A percentile compares a stretch with the other conserved stretches of the same genome.
Conservation (phyloP, 441 rosid species). For the Brassica balearica region DNA sequence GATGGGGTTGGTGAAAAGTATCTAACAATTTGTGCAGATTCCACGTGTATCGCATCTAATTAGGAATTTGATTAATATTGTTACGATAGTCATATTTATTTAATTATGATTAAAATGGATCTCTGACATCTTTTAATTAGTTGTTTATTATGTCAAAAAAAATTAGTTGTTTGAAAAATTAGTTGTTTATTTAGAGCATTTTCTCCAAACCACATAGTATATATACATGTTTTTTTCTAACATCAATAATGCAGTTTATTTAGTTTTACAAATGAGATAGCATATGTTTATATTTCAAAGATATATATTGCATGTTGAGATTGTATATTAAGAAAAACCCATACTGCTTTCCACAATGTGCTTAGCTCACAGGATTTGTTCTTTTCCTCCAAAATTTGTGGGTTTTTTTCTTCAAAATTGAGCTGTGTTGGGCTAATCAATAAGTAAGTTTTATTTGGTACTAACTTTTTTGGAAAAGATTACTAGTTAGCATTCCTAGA, state of each 20-base stretch:
- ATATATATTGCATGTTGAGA: neutral
- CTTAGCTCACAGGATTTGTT: neutral
- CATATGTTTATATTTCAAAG: neutral
- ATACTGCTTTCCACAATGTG: neutral
- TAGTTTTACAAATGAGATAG: neutral
- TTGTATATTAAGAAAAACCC: neutral
- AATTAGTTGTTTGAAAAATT: no score
- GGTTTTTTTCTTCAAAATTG: neutral
- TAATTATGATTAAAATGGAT: conserved; percentile 8
- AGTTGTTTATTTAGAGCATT: conserved; percentile 1
- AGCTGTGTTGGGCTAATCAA: neutral
- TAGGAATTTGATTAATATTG: neutral
- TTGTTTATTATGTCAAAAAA: no score
- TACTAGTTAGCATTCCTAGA: neutral
- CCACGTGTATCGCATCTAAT: conserved; percentile 32
- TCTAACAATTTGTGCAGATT: conserved; percentile 23
- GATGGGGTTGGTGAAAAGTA: conserved; percentile 40
- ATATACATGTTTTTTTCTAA: neutral
- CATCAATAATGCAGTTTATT: neutral
- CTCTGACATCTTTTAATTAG: conserved; percentile 16
- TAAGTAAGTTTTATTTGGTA: neutral
- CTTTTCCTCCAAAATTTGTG: neutral
- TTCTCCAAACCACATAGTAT: neutral
- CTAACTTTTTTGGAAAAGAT: no score
- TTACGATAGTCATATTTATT: neutral